A percentile compares a stretch with the other conserved stretches of the same genome.
Evolutionary conservation across 768 basidiomycete species (phyloP).

Genomic region (Grammothele lineata): DNA sequence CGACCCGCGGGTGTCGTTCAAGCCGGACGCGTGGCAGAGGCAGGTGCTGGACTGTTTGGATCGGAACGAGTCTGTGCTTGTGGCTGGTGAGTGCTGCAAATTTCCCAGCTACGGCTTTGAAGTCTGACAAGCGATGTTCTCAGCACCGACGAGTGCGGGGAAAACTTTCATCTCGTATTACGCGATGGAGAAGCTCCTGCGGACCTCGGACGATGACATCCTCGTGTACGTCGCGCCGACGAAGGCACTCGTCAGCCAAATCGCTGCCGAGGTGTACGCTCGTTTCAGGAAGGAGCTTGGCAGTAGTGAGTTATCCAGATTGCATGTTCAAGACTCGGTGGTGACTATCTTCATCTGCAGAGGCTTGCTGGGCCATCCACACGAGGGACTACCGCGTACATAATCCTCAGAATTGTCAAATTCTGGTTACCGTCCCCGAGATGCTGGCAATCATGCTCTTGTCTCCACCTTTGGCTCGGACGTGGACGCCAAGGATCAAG

Average conservation of each 20-base stretch:
- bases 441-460: constrained; percentile 66
- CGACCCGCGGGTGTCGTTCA: constrained; percentile 57
- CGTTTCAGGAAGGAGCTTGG: constrained; percentile 56
- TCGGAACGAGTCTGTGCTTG: constrained; percentile 51
- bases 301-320: constrained; percentile 22
- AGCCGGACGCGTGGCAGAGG: constrained; percentile 70
- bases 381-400: constrained; percentile 62
- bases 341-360: constrained; percentile 27
- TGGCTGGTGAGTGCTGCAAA: constrained; percentile 63
- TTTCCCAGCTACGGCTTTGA: too few species aligned
- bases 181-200: constrained; percentile 67
- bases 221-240: constrained; percentile 74
- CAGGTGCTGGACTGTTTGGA: constrained; percentile 64
- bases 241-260: constrained; percentile 68
- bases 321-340: neutral
- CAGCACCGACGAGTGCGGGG: constrained; percentile 68
- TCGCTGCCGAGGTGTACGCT: constrained; percentile 71
- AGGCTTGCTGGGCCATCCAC: constrained; percentile 60
- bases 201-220: constrained; percentile 60
- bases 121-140: neutral
- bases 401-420: constrained; percentile 64
- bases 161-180: constrained; percentile 79
- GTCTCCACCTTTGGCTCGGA: constrained; percentile 55
- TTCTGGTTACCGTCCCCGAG: constrained; percentile 71
- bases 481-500: constrained; percentile 62